Evolutionary conservation across 1,284 basidiomycete species (phyloP).

Genomic region (Moesziomyces sp.): DNA sequence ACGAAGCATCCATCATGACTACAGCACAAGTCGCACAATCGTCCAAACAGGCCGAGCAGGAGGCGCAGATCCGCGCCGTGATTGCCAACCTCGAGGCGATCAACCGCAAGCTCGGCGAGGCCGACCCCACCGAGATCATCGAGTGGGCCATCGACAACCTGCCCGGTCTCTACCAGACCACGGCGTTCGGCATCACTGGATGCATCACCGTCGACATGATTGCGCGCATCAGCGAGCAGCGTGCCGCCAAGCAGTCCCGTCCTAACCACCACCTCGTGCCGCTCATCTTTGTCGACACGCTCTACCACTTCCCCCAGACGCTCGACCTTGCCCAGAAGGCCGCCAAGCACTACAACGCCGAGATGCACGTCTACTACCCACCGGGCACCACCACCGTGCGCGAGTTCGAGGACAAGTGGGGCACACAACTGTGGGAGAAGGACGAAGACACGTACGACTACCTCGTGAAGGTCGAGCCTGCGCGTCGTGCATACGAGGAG

Average conservation of each 20-base stretch:
- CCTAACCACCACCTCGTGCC: constrained; percentile 62
- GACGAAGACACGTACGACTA: constrained; percentile 92
- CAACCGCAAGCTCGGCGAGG: constrained; percentile 62
- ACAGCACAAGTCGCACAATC: constrained; percentile 39
- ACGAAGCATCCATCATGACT: constrained; percentile 22
- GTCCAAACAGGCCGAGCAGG: constrained; percentile 42
- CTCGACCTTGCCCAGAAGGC: constrained; percentile 85
- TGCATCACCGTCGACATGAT: constrained; percentile 67
- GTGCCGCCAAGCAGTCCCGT: constrained; percentile 42
- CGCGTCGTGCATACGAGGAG: constrained; percentile 84
- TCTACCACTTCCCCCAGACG: constrained; percentile 96
- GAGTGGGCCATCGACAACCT: constrained; percentile 67
- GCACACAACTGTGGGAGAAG: constrained; percentile 85
- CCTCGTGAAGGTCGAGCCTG: constrained; percentile 94
- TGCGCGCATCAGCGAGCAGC: constrained; percentile 55
- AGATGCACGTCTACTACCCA: constrained; percentile 83
- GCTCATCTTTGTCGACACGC: constrained; percentile 76
- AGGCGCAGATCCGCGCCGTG: constrained; percentile 46
- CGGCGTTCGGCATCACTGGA: constrained; percentile 66
- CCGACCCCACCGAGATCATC: constrained; percentile 62
- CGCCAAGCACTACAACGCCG: constrained; percentile 78
- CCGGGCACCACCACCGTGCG: constrained; percentile 76
- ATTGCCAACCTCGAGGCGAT: constrained; percentile 57
- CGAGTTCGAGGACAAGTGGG: constrained; percentile 85
- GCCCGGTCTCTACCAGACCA: constrained; percentile 66